Evolutionary conservation across 2,329 filamentous ascomycete genomes (phyloP), one percentile per base, ranked within the genome.

Genomic region (Diplocarpon rosae): DNA sequence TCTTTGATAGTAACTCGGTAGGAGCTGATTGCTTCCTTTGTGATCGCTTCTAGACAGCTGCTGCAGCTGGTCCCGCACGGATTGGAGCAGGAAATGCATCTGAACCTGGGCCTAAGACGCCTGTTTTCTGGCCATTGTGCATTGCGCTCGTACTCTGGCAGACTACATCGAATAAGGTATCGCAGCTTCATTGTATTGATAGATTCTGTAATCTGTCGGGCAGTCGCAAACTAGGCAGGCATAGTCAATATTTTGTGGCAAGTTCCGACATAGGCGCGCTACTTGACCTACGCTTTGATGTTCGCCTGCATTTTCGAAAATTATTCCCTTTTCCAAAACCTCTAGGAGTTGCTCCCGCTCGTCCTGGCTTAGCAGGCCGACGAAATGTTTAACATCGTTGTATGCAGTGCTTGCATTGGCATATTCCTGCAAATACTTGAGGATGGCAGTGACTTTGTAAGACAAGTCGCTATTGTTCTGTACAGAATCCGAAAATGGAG

Each of bases 391-490:
- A 10, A 63, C 48, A 43, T 63, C 60, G 36, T 45, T 53, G 39
- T 58, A 63, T 1, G 53, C 55, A n/a, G 58, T 59, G 33, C 44
- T 56, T 8, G 55, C 55, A 46, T 55, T 51, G 2, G 56, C 56
- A 52, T 60, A 59, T 20, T 53, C 42, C 14, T 54, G 45, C 17
- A 62, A 34, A 47, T 59, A 60, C n/a, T 55, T 55, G 28, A 53
- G 16, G 14, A 60, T 32, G n/a, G 51, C 44, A 31, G 43, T 30
- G 9, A 56, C 37, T 41, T 46, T 24, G 37, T 42, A 30, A 24
- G 28, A 16, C 14, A 29, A 30, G 28, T 14, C 16, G 8, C 11
- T 24, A 24, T 14, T 33, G 15, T 32, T 35, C 15, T 12, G 30
- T 14, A 5, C 16, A 7, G 6, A 37, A 11, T 28, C 13, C 6